Percentiles rank a stretch among this genome's conserved stretches.
These are phyloP conservation scores for Alectoria sarmentosa DNA, from an alignment of 495 filamentous ascomycete species.

Conservation along the genomic window DNA sequence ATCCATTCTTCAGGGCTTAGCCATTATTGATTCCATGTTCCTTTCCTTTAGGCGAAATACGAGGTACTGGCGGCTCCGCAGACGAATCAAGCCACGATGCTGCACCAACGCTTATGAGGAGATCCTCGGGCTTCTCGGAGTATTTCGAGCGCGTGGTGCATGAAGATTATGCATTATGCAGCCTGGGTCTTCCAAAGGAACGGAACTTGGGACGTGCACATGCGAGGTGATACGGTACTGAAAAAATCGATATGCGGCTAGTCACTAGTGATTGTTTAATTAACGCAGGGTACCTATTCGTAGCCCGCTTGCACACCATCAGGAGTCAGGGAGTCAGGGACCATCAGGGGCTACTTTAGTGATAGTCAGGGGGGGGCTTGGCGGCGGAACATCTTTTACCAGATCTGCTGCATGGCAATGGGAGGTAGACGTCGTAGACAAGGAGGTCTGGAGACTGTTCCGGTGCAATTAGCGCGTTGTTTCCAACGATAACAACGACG, in stretches of 20 bases:
- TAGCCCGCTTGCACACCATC: not conserved
- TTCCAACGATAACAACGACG: not conserved
- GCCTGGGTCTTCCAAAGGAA: not conserved
- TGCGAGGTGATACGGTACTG: not conserved
- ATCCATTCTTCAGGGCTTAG: not conserved
- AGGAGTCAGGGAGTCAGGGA: not conserved
- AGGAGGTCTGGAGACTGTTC: not conserved
- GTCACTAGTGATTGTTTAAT: not conserved
- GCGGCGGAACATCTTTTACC: not conserved
- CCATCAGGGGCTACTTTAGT: too few species aligned
- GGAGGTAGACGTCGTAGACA: too few species aligned
- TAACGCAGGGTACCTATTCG: not conserved
- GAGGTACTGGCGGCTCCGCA: not conserved
- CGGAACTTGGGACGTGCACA: not conserved
- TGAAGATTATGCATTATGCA: not conserved
- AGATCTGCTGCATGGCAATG: not conserved
- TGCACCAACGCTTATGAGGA: not conserved
- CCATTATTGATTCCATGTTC: not conserved
- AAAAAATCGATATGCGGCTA: slow-evolving; percentile 1
- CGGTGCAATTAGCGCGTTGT: too few species aligned
- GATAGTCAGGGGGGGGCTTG: not conserved
- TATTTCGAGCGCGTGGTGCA: not conserved
- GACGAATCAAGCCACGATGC: not conserved
- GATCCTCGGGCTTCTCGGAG: not conserved
- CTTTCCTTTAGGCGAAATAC: not conserved